phyloP scores from a whole-genome alignment of 495 filamentous ascomycete genomes.

The Extremus antarcticus region DNA sequence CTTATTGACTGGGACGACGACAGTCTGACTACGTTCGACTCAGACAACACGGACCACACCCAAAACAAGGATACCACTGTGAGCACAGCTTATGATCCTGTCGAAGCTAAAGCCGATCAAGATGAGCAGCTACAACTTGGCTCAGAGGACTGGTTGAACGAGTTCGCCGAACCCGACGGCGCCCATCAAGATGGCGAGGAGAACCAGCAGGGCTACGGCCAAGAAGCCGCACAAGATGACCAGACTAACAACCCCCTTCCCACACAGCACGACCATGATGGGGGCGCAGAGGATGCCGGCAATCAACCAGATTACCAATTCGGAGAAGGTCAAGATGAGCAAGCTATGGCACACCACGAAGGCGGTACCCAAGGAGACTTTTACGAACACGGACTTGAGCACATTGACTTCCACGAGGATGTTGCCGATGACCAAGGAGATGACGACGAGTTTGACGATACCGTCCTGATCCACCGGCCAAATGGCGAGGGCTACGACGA shows the following conservation, averaged over 20 bases:
- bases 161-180: not conserved
- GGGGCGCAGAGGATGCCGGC: not conserved
- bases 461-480: not conserved
- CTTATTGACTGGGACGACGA: constrained; percentile 16
- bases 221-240: constrained; percentile 5
- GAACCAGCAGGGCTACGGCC: not conserved
- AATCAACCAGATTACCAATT: not conserved
- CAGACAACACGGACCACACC: constrained; percentile 2
- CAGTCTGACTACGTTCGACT: constrained; percentile 3
- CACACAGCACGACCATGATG: not conserved
- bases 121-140: not conserved
- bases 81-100: not conserved
- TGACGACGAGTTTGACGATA: not conserved
- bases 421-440: not conserved
- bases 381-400: constrained; percentile 12
- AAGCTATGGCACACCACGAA: not conserved
- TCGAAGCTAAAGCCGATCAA: not conserved
- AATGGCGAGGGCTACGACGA: not conserved
- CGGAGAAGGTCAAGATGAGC: constrained; percentile 3
- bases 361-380: not conserved
- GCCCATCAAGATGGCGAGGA: not conserved
- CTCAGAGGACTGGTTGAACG: constrained; percentile 6
- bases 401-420: not conserved
- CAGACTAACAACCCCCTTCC: not conserved
- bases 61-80: not conserved